Percentiles rank a stretch among this genome's conserved stretches.
Evolutionary conservation across 208 protist species (phyloP).

Genomic region (Wallacemonas sp.): DNA sequence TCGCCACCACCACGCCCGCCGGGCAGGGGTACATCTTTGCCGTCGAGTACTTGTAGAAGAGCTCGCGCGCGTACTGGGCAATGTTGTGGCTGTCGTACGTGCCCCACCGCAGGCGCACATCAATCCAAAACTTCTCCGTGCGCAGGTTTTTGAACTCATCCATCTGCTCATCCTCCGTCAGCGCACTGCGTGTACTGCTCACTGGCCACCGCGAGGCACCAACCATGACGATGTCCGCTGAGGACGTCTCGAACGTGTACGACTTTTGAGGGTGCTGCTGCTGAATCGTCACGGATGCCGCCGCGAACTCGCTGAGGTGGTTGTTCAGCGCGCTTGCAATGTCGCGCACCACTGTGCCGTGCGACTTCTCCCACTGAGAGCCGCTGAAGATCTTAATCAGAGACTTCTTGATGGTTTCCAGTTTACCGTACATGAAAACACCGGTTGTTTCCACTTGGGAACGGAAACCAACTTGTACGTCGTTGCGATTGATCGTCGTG

Average conservation of each 20-base stretch:
- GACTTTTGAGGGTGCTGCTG: slow-evolving; percentile 95
- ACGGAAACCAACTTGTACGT: slow-evolving; percentile 99
- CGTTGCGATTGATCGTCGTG: slow-evolving; percentile 99
- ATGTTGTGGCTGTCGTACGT: slow-evolving; percentile 99
- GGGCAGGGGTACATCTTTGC: slow-evolving; percentile 99
- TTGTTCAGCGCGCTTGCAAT: slow-evolving; percentile 97
- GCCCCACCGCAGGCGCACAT: slow-evolving; percentile 99
- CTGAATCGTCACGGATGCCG: slow-evolving; percentile 98
- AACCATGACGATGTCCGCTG: slow-evolving; percentile 96
- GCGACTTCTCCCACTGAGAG: slow-evolving; percentile 99
- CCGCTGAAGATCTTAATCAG: slow-evolving; percentile 99
- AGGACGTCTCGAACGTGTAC: slow-evolving; percentile 91
- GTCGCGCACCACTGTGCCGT: slow-evolving; percentile 99
- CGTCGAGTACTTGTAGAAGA: slow-evolving; percentile 99
- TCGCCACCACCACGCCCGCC: slow-evolving; percentile 98
- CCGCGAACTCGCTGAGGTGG: slow-evolving; percentile 99
- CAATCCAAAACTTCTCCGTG: slow-evolving; percentile 99
- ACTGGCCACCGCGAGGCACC: slow-evolving; percentile 97
- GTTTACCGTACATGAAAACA: slow-evolving; percentile 99
- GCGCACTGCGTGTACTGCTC: slow-evolving; percentile 83
- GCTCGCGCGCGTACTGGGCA: slow-evolving; percentile 98
- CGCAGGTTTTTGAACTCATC: slow-evolving; percentile 74
- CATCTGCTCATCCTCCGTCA: slow-evolving; percentile 72
- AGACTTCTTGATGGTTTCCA: slow-evolving; percentile 99
- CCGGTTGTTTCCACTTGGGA: slow-evolving; percentile 99